These are phyloP conservation scores for Lactuca sativa DNA, from an alignment of 129 eudicot genomes.

Conservation along the genomic window DNA sequence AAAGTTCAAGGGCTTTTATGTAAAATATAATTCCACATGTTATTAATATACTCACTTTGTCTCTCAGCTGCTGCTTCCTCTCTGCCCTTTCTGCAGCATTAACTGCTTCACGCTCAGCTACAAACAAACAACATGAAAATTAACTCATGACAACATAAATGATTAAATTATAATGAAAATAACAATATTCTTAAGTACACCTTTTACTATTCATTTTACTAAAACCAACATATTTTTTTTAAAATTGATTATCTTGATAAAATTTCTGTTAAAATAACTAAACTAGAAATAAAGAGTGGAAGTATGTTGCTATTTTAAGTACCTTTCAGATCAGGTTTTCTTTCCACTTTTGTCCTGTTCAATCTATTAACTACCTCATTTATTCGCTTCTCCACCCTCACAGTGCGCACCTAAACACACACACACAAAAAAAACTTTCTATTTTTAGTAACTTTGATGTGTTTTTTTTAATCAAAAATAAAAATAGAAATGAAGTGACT, in stretches of 20 bases:
- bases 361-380: constrained; percentile 91
- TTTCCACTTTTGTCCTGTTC: constrained; percentile 92
- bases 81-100: constrained; percentile 94
- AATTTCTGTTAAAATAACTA: no score
- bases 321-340: constrained; percentile 93
- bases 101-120: constrained; percentile 94
- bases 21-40: neutral
- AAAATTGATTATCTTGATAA: neutral
- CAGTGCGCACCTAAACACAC: constrained; percentile 83
- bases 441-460: no score
- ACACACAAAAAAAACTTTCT: no score
- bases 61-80: constrained; percentile 82
- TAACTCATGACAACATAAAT: constrained; percentile 17
- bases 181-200: neutral
- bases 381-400: constrained; percentile 89
- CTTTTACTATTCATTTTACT: neutral
- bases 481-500: constrained; percentile 18
- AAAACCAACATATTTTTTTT: neutral
- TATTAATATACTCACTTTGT: constrained; percentile 54
- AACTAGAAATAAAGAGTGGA: no score
- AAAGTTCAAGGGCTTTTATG: neutral
- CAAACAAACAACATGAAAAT: constrained; percentile 23
- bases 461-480: neutral
- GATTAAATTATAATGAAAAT: neutral
- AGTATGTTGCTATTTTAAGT: neutral